A percentile compares a stretch with the other conserved stretches of the same genome.
phyloP scores from a whole-genome alignment of 495 filamentous ascomycete species.

The Baudoinia panamericana region DNA sequence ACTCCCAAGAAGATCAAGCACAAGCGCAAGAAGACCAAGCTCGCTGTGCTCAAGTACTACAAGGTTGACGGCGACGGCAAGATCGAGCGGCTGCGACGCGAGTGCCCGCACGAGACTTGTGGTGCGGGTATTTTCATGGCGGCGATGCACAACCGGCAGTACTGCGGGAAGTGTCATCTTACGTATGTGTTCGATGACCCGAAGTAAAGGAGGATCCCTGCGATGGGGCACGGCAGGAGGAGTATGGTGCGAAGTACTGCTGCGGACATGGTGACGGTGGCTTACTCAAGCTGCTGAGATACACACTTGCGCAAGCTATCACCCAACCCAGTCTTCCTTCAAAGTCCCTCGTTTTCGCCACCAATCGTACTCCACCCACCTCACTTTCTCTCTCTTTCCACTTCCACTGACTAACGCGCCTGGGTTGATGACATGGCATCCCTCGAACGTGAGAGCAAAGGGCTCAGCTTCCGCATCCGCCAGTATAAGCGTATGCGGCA shows the following conservation, averaged over 20 bases:
- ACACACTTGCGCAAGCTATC: no score
- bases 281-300: no score
- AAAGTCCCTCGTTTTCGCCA: constrained; percentile 42
- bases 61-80: constrained; percentile 99
- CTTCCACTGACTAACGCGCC: constrained; percentile 49
- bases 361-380: constrained; percentile 80
- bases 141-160: constrained; percentile 98
- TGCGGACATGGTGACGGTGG: no score
- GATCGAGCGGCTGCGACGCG: constrained; percentile 96
- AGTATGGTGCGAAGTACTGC: no score
- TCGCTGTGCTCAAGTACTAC: constrained; percentile 99
- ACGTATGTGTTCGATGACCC: constrained; percentile 97
- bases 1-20: constrained; percentile 99
- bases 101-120: constrained; percentile 74
- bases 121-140: constrained; percentile 99
- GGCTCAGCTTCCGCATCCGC: constrained; percentile 66
- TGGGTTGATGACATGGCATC: constrained; percentile 92
- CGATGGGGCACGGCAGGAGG: not conserved
- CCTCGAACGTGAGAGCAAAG: constrained; percentile 82
- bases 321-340: constrained; percentile 32
- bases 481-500: constrained; percentile 71
- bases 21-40: constrained; percentile 99
- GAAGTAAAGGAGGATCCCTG: constrained; percentile 9
- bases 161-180: constrained; percentile 97
- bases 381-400: constrained; percentile 32